Evolutionary conservation across 441 rosid genomes (phyloP).

Genomic region (Euphorbia celastroides): DNA sequence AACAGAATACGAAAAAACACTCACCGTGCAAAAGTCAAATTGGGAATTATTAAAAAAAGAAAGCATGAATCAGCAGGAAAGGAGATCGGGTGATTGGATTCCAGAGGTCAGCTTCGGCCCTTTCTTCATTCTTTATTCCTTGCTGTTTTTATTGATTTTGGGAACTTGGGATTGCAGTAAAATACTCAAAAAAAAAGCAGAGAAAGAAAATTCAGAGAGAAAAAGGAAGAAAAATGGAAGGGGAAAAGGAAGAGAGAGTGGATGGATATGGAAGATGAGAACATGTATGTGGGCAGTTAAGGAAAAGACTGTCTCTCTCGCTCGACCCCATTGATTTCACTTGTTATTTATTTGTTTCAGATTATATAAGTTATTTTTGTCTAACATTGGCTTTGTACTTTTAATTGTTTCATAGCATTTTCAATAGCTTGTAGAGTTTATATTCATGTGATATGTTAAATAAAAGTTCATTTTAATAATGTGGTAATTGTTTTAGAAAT

Average conservation of each 20-base stretch:
- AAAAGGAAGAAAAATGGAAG: neutral
- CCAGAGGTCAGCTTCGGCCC: neutral
- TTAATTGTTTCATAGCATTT: no score
- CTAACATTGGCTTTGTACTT: no score
- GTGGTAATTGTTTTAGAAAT: no score
- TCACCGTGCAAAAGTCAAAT: conserved; percentile 6
- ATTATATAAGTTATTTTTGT: no score
- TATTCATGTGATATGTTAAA: no score
- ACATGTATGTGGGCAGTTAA: conserved; percentile 14
- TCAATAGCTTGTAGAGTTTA: no score
- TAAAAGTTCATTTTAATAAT: no score
- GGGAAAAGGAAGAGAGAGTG: neutral
- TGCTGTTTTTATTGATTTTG: neutral
- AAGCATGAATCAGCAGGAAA: neutral
- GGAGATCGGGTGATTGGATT: neutral
- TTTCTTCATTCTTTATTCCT: neutral
- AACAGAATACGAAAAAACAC: neutral
- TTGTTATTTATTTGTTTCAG: neutral
- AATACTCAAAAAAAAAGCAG: neutral
- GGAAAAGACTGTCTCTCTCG: neutral
- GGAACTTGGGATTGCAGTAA: neutral
- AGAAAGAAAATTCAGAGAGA: neutral
- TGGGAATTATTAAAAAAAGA: neutral
- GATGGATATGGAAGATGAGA: neutral
- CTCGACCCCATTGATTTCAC: neutral